A percentile compares a stretch with the other conserved stretches of the same genome.
These are phyloP conservation scores for Salix caprea DNA, from an alignment of 345 rosid species.

Conservation along the genomic window DNA sequence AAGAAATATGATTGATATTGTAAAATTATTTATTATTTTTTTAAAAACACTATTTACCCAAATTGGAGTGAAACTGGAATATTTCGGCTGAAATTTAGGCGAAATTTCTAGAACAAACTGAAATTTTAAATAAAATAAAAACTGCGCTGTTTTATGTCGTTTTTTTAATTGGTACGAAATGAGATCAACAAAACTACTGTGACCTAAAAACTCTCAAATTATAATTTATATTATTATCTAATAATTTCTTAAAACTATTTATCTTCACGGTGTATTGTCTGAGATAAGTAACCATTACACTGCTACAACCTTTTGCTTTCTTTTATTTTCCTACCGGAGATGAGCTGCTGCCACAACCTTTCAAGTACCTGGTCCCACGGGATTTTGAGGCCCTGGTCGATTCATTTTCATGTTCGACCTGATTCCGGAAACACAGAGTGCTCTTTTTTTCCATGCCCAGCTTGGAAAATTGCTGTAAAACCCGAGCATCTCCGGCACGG, in stretches of 20 bases:
- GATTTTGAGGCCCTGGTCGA: not conserved
- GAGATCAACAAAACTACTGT: too few relatives aligned
- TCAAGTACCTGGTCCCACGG: not conserved
- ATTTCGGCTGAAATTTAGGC: too few relatives aligned
- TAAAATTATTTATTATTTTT: too few relatives aligned
- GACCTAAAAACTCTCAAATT: too few relatives aligned
- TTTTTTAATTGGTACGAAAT: too few relatives aligned
- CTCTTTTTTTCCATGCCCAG: not conserved
- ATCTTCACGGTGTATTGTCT: not conserved
- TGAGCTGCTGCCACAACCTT: not conserved
- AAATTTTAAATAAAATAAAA: too few relatives aligned
- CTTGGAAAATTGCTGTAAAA: not conserved
- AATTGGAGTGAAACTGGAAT: too few relatives aligned
- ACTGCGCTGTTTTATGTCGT: fast-evolving
- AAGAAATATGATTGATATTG: too few relatives aligned
- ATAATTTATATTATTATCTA: too few relatives aligned
- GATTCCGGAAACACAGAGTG: not conserved
- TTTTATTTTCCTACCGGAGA: not conserved
- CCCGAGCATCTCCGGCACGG: not conserved
- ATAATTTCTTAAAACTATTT: too few relatives aligned
- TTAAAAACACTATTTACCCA: too few relatives aligned
- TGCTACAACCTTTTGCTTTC: not conserved
- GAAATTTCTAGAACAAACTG: fast-evolving
- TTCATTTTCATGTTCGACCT: not conserved
- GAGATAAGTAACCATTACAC: not conserved